A percentile compares a stretch with the other conserved stretches of the same genome.
These are phyloP conservation scores for Wickerhamomyces ciferrii DNA, from an alignment of 805 yeast species.

Conservation along the genomic window DNA sequence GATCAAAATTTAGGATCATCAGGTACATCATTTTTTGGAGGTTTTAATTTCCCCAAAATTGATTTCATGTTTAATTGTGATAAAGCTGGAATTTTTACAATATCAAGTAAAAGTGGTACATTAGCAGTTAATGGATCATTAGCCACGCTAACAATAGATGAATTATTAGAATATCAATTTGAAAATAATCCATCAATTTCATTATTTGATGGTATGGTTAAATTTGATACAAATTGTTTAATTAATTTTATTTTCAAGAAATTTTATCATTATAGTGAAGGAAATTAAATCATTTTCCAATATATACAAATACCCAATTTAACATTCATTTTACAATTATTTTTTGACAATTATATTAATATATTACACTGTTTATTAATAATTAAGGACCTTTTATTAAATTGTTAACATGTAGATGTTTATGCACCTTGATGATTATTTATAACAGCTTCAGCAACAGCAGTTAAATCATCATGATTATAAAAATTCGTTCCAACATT, in stretches of 20 bases:
- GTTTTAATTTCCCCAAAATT: conserved; percentile 57
- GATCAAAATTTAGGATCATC: conserved; percentile 31
- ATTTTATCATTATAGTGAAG: conserved; percentile 49
- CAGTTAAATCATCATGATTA: conserved; percentile 18
- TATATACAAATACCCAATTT: too few relatives aligned
- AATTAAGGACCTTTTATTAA: too few relatives aligned
- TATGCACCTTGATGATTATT: conserved; percentile 2
- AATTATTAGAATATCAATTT: conserved; percentile 67
- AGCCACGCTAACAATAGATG: conserved; percentile 59
- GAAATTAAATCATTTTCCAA: neutral
- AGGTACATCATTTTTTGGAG: conserved; percentile 30
- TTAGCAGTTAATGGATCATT: conserved; percentile 55
- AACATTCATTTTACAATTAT: too few relatives aligned
- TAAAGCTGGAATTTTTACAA: conserved; percentile 60
- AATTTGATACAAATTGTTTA: conserved; percentile 62
- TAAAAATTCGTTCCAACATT: conserved; percentile 5
- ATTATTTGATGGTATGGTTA: conserved; percentile 63
- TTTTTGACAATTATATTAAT: neutral
- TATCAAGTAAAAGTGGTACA: conserved; percentile 72
- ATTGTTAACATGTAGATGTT: neutral
- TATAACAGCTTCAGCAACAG: conserved; percentile 23
- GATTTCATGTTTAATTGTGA: conserved; percentile 75
- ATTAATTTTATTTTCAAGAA: conserved; percentile 67
- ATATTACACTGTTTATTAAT: neutral
- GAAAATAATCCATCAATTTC: conserved; percentile 51